Evolutionary conservation across 129 eudicot species (phyloP).

Genomic region (Logfia minima): DNA sequence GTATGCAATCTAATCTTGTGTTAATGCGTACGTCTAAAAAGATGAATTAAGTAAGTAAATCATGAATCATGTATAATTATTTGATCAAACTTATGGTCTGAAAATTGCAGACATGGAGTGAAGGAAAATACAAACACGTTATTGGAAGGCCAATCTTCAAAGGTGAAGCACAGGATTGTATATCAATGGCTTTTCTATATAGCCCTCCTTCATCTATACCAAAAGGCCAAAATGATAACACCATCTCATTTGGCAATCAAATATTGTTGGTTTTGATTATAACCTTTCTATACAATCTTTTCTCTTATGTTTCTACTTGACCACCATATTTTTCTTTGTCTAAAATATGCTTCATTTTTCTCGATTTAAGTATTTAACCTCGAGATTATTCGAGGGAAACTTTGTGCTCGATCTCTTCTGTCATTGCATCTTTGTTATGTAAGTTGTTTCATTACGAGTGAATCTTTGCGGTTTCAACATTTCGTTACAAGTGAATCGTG

Average conservation of each 20-base stretch:
- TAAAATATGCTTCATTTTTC: neutral
- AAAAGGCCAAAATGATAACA: constrained; percentile 12
- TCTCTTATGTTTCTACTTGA: constrained; percentile 15
- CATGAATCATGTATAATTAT: too few species aligned
- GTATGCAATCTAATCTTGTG: too few species aligned
- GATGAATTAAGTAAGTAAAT: too few species aligned
- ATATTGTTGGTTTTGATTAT: constrained; percentile 27
- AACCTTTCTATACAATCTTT: constrained; percentile 27
- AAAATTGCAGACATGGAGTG: constrained; percentile 65
- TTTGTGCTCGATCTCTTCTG: constrained; percentile 17
- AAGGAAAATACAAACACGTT: constrained; percentile 73
- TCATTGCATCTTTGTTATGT: neutral
- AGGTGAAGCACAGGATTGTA: constrained; percentile 37
- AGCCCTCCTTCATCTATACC: constrained; percentile 47
- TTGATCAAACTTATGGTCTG: constrained; percentile 10
- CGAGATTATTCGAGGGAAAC: neutral
- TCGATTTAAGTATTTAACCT: neutral
- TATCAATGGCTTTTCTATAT: constrained; percentile 76
- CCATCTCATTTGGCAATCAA: constrained; percentile 32
- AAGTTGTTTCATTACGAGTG: neutral
- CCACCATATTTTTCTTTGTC: neutral
- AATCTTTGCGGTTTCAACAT: neutral
- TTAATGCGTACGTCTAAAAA: too few species aligned
- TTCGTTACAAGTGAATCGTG: neutral
- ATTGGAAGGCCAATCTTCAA: constrained; percentile 73